A percentile compares a stretch with the other conserved stretches of the same genome.
phyloP scores from a whole-genome alignment of 2,329 filamentous ascomycete genomes.

The Clonostachys sp. region DNA sequence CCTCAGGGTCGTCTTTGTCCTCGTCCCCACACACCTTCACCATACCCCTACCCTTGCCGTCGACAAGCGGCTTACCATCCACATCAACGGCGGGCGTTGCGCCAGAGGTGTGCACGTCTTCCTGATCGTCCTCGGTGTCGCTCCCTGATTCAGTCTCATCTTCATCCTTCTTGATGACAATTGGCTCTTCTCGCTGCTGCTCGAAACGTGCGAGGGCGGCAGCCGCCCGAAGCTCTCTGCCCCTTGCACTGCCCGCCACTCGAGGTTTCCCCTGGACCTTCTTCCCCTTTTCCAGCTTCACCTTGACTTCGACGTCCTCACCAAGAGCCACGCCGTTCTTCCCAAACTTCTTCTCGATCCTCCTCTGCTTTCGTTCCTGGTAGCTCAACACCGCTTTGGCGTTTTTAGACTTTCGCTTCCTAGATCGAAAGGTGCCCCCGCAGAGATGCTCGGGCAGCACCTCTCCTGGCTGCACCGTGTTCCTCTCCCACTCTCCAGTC shows the following conservation, averaged over 20 bases:
- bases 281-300: constrained; percentile 63
- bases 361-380: constrained; percentile 67
- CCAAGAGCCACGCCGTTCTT: constrained; percentile 64
- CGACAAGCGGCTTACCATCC: constrained; percentile 60
- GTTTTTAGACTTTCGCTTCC: constrained; percentile 50
- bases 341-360: constrained; percentile 75
- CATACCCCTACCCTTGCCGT: constrained; percentile 62
- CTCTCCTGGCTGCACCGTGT: constrained; percentile 48
- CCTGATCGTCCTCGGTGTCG: not conserved
- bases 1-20: constrained; percentile 38
- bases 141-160: not conserved
- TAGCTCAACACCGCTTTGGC: constrained; percentile 52
- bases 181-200: constrained; percentile 42
- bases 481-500: constrained; percentile 54
- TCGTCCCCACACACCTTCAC: constrained; percentile 74
- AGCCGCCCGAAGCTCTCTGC: constrained; percentile 70
- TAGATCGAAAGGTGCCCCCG: constrained; percentile 70
- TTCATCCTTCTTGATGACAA: constrained; percentile 27
- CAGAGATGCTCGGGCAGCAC: constrained; percentile 68
- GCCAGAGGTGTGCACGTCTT: not conserved
- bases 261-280: constrained; percentile 61
- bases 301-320: constrained; percentile 61
- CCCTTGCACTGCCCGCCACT: constrained; percentile 70
- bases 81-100: constrained; percentile 46
- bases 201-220: constrained; percentile 74